Conservation (phyloP, 352 stramenopile species). For the Globisporangium splendens region DNA sequence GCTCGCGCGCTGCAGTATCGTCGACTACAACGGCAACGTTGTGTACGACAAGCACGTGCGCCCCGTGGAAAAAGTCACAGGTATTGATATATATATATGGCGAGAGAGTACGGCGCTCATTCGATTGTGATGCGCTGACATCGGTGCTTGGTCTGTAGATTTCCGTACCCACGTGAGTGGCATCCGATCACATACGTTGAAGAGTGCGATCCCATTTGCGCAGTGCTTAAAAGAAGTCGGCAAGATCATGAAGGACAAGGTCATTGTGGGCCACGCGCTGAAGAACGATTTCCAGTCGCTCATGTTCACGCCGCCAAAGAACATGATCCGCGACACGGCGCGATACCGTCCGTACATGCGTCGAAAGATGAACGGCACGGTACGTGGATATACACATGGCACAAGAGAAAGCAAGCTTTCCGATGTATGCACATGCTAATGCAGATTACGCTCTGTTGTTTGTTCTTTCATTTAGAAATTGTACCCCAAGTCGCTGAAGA, state of each 20-base stretch:
- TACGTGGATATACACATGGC: conserved; percentile 23
- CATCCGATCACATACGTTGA: conserved; percentile 64
- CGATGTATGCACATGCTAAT: neutral
- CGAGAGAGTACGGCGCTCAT: too few species aligned
- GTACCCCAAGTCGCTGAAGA: conserved; percentile 78
- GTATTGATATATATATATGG: conserved; percentile 10
- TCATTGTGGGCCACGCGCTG: conserved; percentile 77
- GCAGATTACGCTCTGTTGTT: neutral
- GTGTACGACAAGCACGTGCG: conserved; percentile 84
- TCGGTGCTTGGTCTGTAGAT: conserved; percentile 23
- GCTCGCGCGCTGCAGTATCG: conserved; percentile 83
- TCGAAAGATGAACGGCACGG: conserved; percentile 79
- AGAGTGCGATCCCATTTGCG: conserved; percentile 73
- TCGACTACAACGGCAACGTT: conserved; percentile 80
- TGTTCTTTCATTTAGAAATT: conserved; percentile 54
- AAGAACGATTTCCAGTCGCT: conserved; percentile 87
- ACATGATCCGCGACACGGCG: conserved; percentile 77
- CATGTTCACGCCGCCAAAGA: conserved; percentile 81
- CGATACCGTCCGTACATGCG: conserved; percentile 86
- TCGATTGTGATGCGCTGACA: neutral
- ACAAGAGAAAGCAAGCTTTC: neutral
- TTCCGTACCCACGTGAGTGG: conserved; percentile 86
- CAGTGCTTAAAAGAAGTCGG: conserved; percentile 82
- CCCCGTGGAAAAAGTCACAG: conserved; percentile 80
- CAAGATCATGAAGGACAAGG: conserved; percentile 77